Evolutionary conservation across 2,329 filamentous ascomycete genomes (phyloP), one percentile per base, ranked within the genome.

Genomic region (Colletotrichum salicis): DNA sequence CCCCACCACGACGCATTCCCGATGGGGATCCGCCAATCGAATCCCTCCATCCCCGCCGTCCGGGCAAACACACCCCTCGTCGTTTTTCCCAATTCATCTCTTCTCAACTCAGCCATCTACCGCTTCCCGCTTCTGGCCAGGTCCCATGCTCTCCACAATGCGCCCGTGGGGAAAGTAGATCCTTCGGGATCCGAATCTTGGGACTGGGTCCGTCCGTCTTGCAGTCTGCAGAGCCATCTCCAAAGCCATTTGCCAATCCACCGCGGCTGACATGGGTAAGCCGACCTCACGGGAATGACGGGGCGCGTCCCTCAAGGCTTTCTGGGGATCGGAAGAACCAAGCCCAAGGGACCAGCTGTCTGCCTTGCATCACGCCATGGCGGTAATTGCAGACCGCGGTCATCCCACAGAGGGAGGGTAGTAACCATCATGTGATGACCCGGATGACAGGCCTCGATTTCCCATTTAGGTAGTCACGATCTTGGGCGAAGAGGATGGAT

Each of bases 91-190:
- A 19, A 60, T 64, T 48, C 48, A 56, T 60, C 24, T 51, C 13
- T 70, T 70, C 66, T 22, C 59, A 52, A 71, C 60, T 60, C 45
- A 41, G 70, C 29, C 55, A 64, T 64, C 65, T 60, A 59, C 65
- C 65, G 70, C 31, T 19, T 64, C 22, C 54, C 59, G 35, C 52
- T 58, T 58, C 51, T 27, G 29, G 57, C 31, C 27, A 35, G 59
- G 59, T 69, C 56, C 29, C 70, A 54, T 69, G 55, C 45, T 37
- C 45, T 33, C 27, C 58, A 48, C 7, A 41, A 13, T 10, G 15
- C 11, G 41, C 54, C 37, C 62, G 12, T 70, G 62, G 55, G 45
- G 45, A 41, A 19, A 48, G 5, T 27, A 51, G 58, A 33, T 19
- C 68, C 58, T 29, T 0, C n/a, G 12, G 48, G 35, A 64, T 15